Evolutionary conservation across 768 basidiomycete species (phyloP), one percentile per base, ranked within the genome.

Genomic region (Mycena epipterygia): DNA sequence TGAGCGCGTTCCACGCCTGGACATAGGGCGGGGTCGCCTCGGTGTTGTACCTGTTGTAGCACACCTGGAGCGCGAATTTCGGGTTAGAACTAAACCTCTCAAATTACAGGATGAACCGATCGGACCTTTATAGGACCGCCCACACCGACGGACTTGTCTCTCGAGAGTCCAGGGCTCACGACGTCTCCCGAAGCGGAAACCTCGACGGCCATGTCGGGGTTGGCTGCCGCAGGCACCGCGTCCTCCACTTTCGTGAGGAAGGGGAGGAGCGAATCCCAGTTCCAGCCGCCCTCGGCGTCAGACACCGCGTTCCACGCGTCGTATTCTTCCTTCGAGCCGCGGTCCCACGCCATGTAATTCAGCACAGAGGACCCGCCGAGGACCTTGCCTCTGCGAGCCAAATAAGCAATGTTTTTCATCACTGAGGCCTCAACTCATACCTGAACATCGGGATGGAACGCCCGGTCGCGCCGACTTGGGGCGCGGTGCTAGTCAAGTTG

Each of bases 301-400:
- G 39, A n/a, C 4, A 68, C n/a, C 1, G 25, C 12, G 5, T 39
- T 33, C 67, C 67, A 68, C 5, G 59, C 59, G n/a, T 68, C 67
- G 51, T 68, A 68, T 35, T 68, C 59, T 19, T 68, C 59, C 27
- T 30, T 35, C 9, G 67, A 68, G 21, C 59, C 67, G 41, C 67
- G 59, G 25, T 62, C 60, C 67, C 59, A 68, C 1, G 2, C 67
- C 67, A 62, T 37, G 23, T 48, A 62, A 55, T 68, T 68, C 8
- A 68, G 32, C 7, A 52, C 67, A 9, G 59, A 56, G 3, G 60
- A 48, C 2, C 67, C 67, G 2, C 67, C 67, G 13, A 68, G 37
- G 0, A 61, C 16, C 23, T 62, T 68, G 16, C 67, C 67, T 39
- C 67, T 68, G 51, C 25, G 19, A 16, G n/a, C n/a, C n/a, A 5